Base-by-base conservation (phyloP, 1,284 basidiomycete genomes). In the Cutaneotrichosporon mucoides region DNA sequence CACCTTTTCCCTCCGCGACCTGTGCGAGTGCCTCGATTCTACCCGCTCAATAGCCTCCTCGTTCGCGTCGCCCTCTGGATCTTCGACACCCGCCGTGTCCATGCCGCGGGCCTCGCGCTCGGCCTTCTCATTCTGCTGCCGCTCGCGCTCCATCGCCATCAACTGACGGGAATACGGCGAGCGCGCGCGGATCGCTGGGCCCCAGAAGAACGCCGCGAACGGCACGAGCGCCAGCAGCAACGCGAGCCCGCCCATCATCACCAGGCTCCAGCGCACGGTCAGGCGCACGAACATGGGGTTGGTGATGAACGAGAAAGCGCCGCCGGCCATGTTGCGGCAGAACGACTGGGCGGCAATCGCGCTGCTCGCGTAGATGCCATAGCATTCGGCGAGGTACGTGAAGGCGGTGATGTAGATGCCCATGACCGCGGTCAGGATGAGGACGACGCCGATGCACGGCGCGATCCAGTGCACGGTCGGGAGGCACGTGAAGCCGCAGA, bases 361-460 rank as follows among this genome's bases (percentile, higher is more conserved):
- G 1, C 62, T 65, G 7, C 62, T 64, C 13, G 65, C 66, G 55
- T 65, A 67, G 6, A 61, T 61, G 15, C 66, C 65, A 47, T 68
- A 67, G 52, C 68, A 68, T 56, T 68, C 66, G 34, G 65, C 63
- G 9, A 72, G 59, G 53, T 61, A 61, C 6, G 69, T 68, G 60
- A 73, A 73, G 7, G 63, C 57, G 16, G 67, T 62, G 51, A 71
- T 66, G 62, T 74, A 73, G 59, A 76, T 70, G 4, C 63, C 66
- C 55, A 68, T 60, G 3, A 66, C 56, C 34, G 53, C 56, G 0
- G 61, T 37, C 12, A 47, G 56, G 50, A 42, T 37, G 36, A 57
- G 6, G 13, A 36, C 45, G 37, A 47, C 3, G 81, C 86, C 71
- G 82, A 78, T 62, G 57, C 71, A 72, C 10, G 72, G 70, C 12